phyloP scores from a whole-genome alignment of 208 protist genomes.

The Angomonas deanei region DNA sequence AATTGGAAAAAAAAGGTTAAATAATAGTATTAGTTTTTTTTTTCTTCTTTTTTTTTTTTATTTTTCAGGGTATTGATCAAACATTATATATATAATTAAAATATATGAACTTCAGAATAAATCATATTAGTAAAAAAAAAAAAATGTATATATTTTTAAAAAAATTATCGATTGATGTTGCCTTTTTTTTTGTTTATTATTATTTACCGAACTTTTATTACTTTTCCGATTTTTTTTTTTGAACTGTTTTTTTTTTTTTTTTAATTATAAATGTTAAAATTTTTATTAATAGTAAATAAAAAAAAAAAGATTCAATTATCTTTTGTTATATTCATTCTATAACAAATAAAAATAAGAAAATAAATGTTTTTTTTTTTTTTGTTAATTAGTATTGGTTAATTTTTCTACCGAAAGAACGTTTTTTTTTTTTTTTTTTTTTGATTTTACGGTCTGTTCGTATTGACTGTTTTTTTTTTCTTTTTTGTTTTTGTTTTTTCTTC shows the following conservation, averaged over 20 bases:
- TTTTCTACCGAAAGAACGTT: no score
- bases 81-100: no score
- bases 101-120: no score
- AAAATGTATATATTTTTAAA: not conserved
- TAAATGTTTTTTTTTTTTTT: not conserved
- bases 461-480: conserved; percentile 3
- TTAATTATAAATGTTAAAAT: not conserved
- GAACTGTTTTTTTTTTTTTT: not conserved
- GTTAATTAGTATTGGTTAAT: no score
- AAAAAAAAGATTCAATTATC: not conserved
- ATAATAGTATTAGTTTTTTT: no score
- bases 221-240: not conserved
- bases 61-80: no score
- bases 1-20: no score
- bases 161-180: no score
- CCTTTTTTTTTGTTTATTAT: not conserved
- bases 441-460: no score
- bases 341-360: conserved; percentile 6
- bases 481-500: conserved; percentile 7
- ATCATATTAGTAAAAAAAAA: conserved; percentile 1
- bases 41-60: no score
- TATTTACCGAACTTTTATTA: no score
- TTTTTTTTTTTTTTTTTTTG: no score
- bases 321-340: not conserved
- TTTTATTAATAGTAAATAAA: conserved; percentile 2